Evolutionary conservation across 352 stramenopile genomes (phyloP), one percentile per base, ranked within the genome.

Genomic region (Pythium apleroticum): DNA sequence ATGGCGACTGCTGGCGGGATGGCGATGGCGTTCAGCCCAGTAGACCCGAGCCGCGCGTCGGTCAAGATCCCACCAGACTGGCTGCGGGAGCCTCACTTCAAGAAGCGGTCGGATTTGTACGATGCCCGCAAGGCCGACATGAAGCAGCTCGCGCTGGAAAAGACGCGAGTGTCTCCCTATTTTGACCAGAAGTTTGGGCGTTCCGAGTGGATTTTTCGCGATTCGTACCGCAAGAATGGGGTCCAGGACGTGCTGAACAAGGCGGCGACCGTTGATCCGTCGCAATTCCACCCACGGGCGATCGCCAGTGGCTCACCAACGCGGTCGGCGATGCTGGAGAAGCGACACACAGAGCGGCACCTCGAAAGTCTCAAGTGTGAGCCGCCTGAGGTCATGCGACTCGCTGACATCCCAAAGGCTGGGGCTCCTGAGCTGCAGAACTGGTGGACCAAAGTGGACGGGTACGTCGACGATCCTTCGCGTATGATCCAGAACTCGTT

Each of bases 401-500:
- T 88, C 9, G 37, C 48, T 8, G 78, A 88, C 37, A 85, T 86
- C 35, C 82, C 82, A 22, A 86, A 80, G 31, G 39, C 57, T 5
- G 65, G 65, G 1, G 64, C 69, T 0, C 46, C 72, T 3, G 60
- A 84, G 25, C 68, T 89, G 8, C 24, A 56, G 8, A 61, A 73
- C 41, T 93, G 84, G 84, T 93, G 84, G 84, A 86, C 71, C 25
- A 62, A 66, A 14, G 66, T 75, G 24, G 53, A 71, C 2, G 84
- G 79, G 6, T 91, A 93, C 55, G 76, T 91, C 1, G 76, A 78
- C 4, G 75, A 89, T 19, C 76, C 82, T n/a, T 57, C 73, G 7
- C 6, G 64, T 1, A 78, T 84, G 48, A 63, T 76, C 17, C 52
- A 62, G 12, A 70, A 64, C 10, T 93, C 84, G 19, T 49, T 86